phyloP scores from a whole-genome alignment of 225 moss, liverwort and hornwort genomes.

The Pseudoscleropodium purum region DNA sequence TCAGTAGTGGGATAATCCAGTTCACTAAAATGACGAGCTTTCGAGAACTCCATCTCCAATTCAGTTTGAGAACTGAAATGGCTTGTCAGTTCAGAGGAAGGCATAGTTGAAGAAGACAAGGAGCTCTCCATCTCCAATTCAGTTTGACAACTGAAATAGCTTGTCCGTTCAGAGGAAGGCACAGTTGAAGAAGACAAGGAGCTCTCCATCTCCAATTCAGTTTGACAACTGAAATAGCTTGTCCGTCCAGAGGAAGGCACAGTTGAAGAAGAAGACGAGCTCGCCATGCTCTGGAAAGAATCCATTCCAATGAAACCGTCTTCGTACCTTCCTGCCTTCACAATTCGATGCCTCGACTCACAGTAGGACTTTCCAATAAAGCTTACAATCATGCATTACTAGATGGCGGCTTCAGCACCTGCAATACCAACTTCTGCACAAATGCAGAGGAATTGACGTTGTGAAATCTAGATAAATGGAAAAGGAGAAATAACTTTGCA shows the following conservation, averaged over 20 bases:
- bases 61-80: neutral
- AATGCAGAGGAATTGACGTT: neutral
- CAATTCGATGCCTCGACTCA: neutral
- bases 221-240: neutral
- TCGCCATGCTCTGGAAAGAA: neutral
- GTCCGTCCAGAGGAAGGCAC: neutral
- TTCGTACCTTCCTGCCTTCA: neutral
- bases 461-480: neutral
- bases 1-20: neutral
- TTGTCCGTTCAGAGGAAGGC: neutral
- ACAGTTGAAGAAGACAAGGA: neutral
- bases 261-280: neutral
- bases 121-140: neutral
- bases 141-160: neutral
- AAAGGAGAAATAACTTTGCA: neutral
- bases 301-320: neutral
- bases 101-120: neutral
- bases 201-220: neutral
- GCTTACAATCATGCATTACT: too few species aligned
- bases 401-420: neutral
- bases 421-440: neutral
- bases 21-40: neutral
- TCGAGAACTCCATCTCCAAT: neutral
- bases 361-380: neutral
- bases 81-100: neutral